A percentile compares a stretch with the other conserved stretches of the same genome.
phyloP scores from a whole-genome alignment of 1,139 yeast species.

The Meyerozyma athensensis region DNA sequence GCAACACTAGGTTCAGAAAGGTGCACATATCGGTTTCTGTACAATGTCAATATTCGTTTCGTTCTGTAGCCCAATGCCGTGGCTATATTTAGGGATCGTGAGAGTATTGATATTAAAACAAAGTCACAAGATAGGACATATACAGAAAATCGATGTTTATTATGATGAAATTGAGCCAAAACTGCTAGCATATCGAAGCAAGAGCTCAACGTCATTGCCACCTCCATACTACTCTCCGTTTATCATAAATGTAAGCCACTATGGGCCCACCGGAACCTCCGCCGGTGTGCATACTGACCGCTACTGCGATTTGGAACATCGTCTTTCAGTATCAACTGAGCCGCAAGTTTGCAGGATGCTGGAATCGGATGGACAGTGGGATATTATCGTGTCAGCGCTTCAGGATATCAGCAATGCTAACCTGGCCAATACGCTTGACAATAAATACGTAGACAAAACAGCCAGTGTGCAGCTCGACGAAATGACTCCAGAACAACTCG shows the following conservation, averaged over 20 bases:
- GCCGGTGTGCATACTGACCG: not conserved
- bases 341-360: slow-evolving; percentile 6
- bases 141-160: slow-evolving; percentile 19
- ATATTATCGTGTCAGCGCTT: slow-evolving; percentile 56
- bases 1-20: slow-evolving; percentile 13
- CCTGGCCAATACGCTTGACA: slow-evolving; percentile 51
- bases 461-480: slow-evolving; percentile 18
- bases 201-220: not conserved
- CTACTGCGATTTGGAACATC: no score
- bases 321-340: no score
- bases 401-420: slow-evolving; percentile 65
- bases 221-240: not conserved
- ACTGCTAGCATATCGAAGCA: not conserved
- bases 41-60: slow-evolving; percentile 12
- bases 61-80: slow-evolving; percentile 15
- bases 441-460: slow-evolving; percentile 27
- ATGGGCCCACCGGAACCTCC: not conserved
- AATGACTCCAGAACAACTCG: slow-evolving; percentile 34
- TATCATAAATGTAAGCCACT: not conserved
- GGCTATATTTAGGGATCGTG: slow-evolving; percentile 10
- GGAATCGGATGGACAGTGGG: slow-evolving; percentile 61
- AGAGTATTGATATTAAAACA: slow-evolving; percentile 13
- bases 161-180: slow-evolving; percentile 16
- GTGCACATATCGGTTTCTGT: slow-evolving; percentile 18
- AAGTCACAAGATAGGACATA: slow-evolving; percentile 28